Conservation (phyloP, 2,329 filamentous ascomycete species). For the Oidium heveae region DNA sequence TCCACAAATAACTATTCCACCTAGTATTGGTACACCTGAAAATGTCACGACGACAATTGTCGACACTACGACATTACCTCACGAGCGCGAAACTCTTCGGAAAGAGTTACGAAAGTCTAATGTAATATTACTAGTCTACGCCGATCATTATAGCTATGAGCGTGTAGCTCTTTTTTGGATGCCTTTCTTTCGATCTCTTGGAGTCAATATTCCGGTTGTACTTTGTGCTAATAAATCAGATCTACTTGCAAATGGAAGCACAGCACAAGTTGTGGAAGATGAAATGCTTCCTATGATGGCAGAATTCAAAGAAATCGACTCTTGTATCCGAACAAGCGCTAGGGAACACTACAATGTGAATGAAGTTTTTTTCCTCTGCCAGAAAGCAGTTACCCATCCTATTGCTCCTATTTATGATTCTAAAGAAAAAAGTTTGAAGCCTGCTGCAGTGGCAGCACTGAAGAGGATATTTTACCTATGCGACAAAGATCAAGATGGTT, state of each 20-base stretch:
- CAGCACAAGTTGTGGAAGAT: conserved; percentile 71
- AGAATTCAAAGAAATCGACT: conserved; percentile 97
- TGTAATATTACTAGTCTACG: conserved; percentile 88
- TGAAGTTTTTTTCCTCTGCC: conserved; percentile 90
- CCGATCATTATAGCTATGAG: conserved; percentile 97
- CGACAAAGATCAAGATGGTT: conserved; percentile 88
- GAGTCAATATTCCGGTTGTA: conserved; percentile 95
- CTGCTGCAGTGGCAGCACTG: conserved; percentile 63
- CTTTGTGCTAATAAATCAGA: conserved; percentile 97
- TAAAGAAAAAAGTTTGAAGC: conserved; percentile 74
- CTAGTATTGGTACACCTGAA: conserved; percentile 75
- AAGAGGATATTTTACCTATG: conserved; percentile 86
- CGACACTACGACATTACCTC: conserved; percentile 84
- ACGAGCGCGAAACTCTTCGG: conserved; percentile 70
- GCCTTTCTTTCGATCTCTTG: conserved; percentile 87
- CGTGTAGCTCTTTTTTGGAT: conserved; percentile 94
- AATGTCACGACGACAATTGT: conserved; percentile 95
- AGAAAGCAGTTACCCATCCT: conserved; percentile 92
- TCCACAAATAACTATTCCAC: conserved; percentile 83
- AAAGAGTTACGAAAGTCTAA: conserved; percentile 94
- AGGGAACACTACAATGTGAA: conserved; percentile 85
- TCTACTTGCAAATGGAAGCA: conserved; percentile 40
- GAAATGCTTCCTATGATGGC: conserved; percentile 97
- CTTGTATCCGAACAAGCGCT: conserved; percentile 83
- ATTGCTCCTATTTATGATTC: conserved; percentile 93